Evolutionary conservation across 805 yeast genomes (phyloP), one percentile per base, ranked within the genome.

Genomic region (Metschnikowia picachoensis): DNA sequence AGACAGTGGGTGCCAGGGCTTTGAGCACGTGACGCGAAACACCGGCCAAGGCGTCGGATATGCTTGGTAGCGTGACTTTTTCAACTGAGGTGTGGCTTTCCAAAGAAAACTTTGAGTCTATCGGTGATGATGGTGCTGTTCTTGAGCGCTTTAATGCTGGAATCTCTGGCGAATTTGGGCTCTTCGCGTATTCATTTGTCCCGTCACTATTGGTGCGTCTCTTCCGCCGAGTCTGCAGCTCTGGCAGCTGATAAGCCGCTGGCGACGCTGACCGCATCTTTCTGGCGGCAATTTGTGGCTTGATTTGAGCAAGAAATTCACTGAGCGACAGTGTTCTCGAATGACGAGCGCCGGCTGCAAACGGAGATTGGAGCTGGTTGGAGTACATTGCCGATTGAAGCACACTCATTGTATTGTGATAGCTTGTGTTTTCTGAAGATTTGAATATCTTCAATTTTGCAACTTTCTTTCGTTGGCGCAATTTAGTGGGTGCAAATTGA

Each of bases 271-370:
- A 46, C 11, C 48, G 38, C 46, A 39, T 36, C 15, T 37, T 47
- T 16, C 47, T 45, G 7, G 53, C 33, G 29, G 54, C 42, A 31
- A 42, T 51, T 43, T 49, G 49, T 30, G 59, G 44, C 47, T 62
- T 63, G 48, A 67, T 62, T 46, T 54, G 61, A 20, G 53, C 53
- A 40, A 66, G 51, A 38, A 70, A 42, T 46, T 68, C 72, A 50
- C 60, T 65, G 53, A 62, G 68, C 30, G 72, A 66, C 28, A 61
- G 64, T 30, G 73, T 62, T 48, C 68, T 59, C 8, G 56, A 52
- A 46, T 67, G 73, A 43, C 25, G 45, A 14, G 37, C 20, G 6
- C 64, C 61, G 17, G 63, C 58, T 35, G 52, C 52, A 45, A 62
- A 58, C 9, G 44, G 40, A 14, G 48, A 20, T 49, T 60, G 58